These are phyloP conservation scores for Rhamnella rubrinervis DNA, from an alignment of 331 rosid species.

Conservation along the genomic window DNA sequence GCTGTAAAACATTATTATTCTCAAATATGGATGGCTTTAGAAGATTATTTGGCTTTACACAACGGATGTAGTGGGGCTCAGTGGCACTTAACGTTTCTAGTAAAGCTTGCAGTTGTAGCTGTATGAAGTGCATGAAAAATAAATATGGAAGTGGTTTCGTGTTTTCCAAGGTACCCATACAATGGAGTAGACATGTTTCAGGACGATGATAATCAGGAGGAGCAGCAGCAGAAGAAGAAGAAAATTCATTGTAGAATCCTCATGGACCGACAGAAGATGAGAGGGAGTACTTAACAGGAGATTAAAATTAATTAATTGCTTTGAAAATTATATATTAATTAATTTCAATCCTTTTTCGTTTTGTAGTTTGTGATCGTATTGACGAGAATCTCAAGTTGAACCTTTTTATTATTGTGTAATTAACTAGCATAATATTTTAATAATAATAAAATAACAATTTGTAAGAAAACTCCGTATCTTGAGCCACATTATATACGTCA, in stretches of 20 bases:
- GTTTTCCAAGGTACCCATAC: constrained; percentile 57
- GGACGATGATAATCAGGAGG: constrained; percentile 10
- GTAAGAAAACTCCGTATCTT: too few relatives aligned
- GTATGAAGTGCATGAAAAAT: constrained; percentile 21
- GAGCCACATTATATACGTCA: too few relatives aligned
- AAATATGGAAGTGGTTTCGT: constrained; percentile 34
- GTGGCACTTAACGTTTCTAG: constrained; percentile 84
- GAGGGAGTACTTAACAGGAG: too few relatives aligned
- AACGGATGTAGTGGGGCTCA: constrained; percentile 92
- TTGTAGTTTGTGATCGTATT: too few relatives aligned
- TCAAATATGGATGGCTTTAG: constrained; percentile 86
- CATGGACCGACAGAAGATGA: too few relatives aligned
- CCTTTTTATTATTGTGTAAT: too few relatives aligned
- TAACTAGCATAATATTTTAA: too few relatives aligned
- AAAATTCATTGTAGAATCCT: not conserved
- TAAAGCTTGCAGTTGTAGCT: constrained; percentile 86
- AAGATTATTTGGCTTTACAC: constrained; percentile 94
- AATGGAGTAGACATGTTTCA: constrained; percentile 33
- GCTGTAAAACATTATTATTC: constrained; percentile 72
- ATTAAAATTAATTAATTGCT: too few relatives aligned
- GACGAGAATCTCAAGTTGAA: too few relatives aligned
- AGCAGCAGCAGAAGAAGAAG: not conserved
- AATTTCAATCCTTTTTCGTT: too few relatives aligned
- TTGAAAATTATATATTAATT: too few relatives aligned
- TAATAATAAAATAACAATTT: too few relatives aligned